Conservation (phyloP, 371 early-diverging fungal species). For the Apophysomyces trapeziformis region DNA sequence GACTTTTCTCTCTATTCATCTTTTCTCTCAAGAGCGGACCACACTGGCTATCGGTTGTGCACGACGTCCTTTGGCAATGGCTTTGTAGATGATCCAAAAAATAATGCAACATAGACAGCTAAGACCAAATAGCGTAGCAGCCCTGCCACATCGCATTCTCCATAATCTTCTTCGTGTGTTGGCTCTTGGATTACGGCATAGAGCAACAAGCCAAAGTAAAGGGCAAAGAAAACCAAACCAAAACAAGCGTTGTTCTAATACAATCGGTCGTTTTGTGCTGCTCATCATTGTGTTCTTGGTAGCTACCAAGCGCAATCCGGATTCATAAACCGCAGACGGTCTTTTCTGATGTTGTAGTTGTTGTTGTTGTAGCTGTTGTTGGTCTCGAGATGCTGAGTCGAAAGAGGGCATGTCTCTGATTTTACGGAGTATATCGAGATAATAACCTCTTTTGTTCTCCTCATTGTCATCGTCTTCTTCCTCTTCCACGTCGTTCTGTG, state of each 20-base stretch:
- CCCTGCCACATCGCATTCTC: conserved; percentile 2
- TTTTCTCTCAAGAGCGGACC: neutral
- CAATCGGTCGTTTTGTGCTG: neutral
- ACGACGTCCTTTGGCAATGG: conserved; percentile 1
- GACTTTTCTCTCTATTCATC: neutral
- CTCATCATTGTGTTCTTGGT: neutral
- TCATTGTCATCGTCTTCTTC: neutral
- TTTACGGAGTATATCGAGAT: neutral
- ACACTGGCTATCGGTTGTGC: conserved; percentile 6
- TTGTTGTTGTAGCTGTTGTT: too few species aligned
- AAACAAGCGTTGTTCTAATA: neutral
- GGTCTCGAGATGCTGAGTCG: neutral
- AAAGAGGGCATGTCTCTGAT: conserved; percentile 3
- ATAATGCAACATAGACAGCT: neutral
- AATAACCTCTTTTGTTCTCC: neutral
- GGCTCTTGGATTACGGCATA: neutral
- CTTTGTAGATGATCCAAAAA: conserved; percentile 9
- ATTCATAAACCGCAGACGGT: too few species aligned
- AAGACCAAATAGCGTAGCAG: neutral
- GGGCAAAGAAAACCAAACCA: conserved; percentile 2
- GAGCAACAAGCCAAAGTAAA: conserved; percentile 2
- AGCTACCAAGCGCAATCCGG: neutral
- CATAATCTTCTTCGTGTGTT: neutral
- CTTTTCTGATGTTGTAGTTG: too few species aligned
- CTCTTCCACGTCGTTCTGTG: neutral